phyloP scores from a whole-genome alignment of 163 green algal species.

The Chloromonas sp. region DNA sequence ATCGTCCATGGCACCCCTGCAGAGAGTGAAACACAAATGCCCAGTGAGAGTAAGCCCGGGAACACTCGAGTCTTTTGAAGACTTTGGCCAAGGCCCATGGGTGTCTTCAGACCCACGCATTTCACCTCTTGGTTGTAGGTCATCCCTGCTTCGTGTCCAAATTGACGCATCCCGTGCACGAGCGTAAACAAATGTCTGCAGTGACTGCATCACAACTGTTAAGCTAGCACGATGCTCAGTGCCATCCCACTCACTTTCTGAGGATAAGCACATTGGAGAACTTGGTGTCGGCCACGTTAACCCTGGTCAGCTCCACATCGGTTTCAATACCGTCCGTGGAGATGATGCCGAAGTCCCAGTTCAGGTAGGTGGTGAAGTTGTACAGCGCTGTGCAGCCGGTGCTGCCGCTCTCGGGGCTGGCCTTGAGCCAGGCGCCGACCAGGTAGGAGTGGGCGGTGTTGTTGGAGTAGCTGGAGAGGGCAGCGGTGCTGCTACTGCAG shows the following conservation, averaged over 20 bases:
- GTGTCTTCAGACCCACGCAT: too few species aligned
- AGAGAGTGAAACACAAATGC: too few species aligned
- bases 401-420: neutral
- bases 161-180: too few species aligned
- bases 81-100: too few species aligned
- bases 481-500: too few species aligned
- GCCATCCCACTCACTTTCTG: neutral
- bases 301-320: slow-evolving; percentile 16
- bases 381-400: slow-evolving; percentile 22
- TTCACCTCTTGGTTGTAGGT: too few species aligned
- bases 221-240: too few species aligned
- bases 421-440: slow-evolving; percentile 3
- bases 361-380: slow-evolving; percentile 42
- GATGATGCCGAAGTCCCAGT: slow-evolving; percentile 62
- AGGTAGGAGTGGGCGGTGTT: slow-evolving; percentile 34
- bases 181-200: too few species aligned
- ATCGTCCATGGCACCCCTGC: neutral
- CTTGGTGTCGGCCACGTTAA: slow-evolving; percentile 40
- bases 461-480: slow-evolving; percentile 6
- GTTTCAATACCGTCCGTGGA: slow-evolving; percentile 22
- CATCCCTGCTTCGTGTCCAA: too few species aligned
- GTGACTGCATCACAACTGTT: too few species aligned
- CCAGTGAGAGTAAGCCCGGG: too few species aligned
- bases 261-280: slow-evolving; percentile 44
- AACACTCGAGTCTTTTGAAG: too few species aligned